Conservation (phyloP, 176 grass and related monocot genomes). For the Phyllostachys edulis region DNA sequence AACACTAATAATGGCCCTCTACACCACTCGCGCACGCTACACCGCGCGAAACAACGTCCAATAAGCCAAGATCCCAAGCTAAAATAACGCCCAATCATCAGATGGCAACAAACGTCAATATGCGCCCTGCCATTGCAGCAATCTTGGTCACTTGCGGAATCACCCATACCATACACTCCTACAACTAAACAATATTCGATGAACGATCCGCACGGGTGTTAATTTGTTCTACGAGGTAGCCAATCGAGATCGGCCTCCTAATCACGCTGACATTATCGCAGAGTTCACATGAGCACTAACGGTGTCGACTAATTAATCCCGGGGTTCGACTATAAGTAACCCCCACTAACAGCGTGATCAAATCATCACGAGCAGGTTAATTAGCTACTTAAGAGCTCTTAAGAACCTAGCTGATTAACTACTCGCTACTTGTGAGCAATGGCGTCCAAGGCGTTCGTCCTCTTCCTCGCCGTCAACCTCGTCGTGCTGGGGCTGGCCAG, state of each 20-base stretch:
- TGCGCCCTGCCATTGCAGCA: background rate
- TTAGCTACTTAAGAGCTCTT: background rate
- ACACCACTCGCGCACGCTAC: background rate
- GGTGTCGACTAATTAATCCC: conserved; percentile 1
- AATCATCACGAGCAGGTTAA: conserved; percentile 19
- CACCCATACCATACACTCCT: background rate
- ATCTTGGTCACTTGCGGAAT: conserved; percentile 14
- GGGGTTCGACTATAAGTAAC: conserved; percentile 13
- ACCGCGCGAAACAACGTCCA: background rate
- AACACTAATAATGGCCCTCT: background rate
- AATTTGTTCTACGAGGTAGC: background rate
- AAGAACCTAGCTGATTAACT: background rate
- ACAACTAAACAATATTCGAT: background rate
- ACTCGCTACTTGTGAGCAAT: background rate
- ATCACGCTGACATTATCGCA: background rate
- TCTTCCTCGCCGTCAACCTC: conserved; percentile 36
- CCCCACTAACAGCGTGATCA: background rate
- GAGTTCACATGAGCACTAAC: conserved; percentile 18
- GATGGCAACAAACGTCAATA: background rate
- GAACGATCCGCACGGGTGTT: background rate
- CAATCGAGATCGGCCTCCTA: background rate
- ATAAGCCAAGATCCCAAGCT: conserved; percentile 15
- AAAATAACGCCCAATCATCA: conserved; percentile 33
- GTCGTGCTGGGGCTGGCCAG: conserved; percentile 23
- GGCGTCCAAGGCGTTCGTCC: conserved; percentile 36